phyloP scores from a whole-genome alignment of 805 yeast genomes.

The Nakazawaea holstii region DNA sequence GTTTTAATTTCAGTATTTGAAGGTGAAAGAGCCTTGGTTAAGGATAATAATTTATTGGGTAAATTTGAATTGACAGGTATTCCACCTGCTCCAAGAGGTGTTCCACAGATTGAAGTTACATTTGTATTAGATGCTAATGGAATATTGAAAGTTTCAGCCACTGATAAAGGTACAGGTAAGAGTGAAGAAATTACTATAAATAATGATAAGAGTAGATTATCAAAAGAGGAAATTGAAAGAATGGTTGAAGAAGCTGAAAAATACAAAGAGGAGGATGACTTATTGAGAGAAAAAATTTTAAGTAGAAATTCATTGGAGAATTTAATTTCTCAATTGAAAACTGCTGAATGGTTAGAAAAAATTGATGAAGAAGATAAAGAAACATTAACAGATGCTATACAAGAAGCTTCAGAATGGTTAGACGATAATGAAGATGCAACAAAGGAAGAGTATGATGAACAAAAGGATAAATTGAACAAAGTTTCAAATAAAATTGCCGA shows the following conservation, averaged over 20 bases:
- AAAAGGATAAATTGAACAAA: constrained; percentile 74
- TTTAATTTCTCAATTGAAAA: constrained; percentile 17
- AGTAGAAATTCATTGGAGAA: constrained; percentile 25
- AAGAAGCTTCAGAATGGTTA: constrained; percentile 73
- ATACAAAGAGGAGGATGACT: constrained; percentile 85
- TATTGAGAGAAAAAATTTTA: constrained; percentile 18
- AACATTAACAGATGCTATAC: constrained; percentile 77
- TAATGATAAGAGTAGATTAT: constrained; percentile 90
- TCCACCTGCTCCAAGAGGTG: constrained; percentile 91
- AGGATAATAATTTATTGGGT: constrained; percentile 87
- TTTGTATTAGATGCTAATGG: constrained; percentile 85
- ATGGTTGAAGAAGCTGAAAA: constrained; percentile 98
- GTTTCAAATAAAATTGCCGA: constrained; percentile 90
- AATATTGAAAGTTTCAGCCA: constrained; percentile 78
- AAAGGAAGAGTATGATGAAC: constrained; percentile 90
- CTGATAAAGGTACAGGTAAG: constrained; percentile 93
- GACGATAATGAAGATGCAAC: constrained; percentile 88
- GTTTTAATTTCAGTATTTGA: constrained; percentile 91
- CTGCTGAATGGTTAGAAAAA: constrained; percentile 33
- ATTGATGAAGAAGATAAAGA: constrained; percentile 89
- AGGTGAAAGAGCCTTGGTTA: constrained; percentile 94
- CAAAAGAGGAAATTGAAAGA: constrained; percentile 92
- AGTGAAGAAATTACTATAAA: constrained; percentile 86
- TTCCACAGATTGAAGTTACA: constrained; percentile 88
- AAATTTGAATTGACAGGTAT: constrained; percentile 82